phyloP scores from a whole-genome alignment of 495 filamentous ascomycete species.

The Aspergillus funiculosus region DNA sequence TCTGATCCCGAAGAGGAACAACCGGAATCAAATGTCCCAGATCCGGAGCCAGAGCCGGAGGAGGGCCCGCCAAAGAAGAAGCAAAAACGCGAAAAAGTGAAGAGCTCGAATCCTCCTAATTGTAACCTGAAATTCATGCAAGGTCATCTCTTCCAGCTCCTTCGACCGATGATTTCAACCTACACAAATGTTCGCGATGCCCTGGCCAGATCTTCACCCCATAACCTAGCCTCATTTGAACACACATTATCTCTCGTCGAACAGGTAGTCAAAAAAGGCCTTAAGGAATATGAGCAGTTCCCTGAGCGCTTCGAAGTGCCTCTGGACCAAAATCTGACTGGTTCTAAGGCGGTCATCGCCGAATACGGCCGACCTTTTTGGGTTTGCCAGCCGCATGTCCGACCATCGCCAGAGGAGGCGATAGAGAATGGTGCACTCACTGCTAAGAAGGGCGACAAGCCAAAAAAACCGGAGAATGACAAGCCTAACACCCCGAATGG shows the following conservation, averaged over 20 bases:
- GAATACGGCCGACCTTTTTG: slow-evolving; percentile 79
- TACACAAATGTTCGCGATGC: slow-evolving; percentile 79
- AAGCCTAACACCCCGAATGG: too few species aligned
- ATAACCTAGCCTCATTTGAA: slow-evolving; percentile 68
- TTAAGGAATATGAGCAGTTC: slow-evolving; percentile 64
- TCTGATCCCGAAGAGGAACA: slow-evolving; percentile 50
- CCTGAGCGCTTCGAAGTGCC: slow-evolving; percentile 48
- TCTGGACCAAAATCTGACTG: slow-evolving; percentile 33
- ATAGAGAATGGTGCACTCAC: slow-evolving; percentile 70
- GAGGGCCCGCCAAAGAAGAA: slow-evolving; percentile 54
- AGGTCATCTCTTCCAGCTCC: slow-evolving; percentile 86
- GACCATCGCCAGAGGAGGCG: slow-evolving; percentile 86
- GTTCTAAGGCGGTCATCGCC: slow-evolving; percentile 61
- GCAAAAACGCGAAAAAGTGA: slow-evolving; percentile 50
- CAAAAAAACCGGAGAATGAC: slow-evolving; percentile 19
- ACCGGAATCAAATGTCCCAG: slow-evolving; percentile 21
- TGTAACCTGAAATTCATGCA: slow-evolving; percentile 65
- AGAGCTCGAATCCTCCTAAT: slow-evolving; percentile 57
- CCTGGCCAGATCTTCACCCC: slow-evolving; percentile 58
- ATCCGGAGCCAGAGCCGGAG: slow-evolving; percentile 24
- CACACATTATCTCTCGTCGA: slow-evolving; percentile 62
- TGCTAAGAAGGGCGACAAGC: slow-evolving; percentile 51
- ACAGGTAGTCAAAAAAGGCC: slow-evolving; percentile 60
- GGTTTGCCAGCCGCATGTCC: slow-evolving; percentile 85
- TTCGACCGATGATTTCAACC: slow-evolving; percentile 68